phyloP scores from a whole-genome alignment of 352 stramenopile species.

The Globisporangium lucens region DNA sequence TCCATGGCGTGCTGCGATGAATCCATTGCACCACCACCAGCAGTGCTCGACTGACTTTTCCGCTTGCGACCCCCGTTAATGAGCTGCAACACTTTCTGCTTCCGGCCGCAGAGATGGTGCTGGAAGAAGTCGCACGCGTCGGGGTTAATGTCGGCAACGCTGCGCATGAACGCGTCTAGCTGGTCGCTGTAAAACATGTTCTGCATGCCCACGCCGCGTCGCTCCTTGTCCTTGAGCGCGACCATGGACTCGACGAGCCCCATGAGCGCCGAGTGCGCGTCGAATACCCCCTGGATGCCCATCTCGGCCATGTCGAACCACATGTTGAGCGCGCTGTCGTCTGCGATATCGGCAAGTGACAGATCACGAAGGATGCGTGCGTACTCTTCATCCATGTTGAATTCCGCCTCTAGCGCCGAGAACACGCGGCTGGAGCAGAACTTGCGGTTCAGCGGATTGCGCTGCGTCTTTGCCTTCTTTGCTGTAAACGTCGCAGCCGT shows the following conservation, averaged over 20 bases:
- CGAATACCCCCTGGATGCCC: constrained; percentile 57
- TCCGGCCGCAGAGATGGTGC: constrained; percentile 60
- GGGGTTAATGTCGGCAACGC: constrained; percentile 47
- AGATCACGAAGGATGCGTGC: constrained; percentile 49
- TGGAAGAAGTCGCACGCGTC: constrained; percentile 75
- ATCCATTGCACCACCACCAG: background rate
- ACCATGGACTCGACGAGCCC: constrained; percentile 70
- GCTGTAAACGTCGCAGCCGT: constrained; percentile 30
- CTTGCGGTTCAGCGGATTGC: constrained; percentile 56
- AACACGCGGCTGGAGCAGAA: constrained; percentile 52
- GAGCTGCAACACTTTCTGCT: constrained; percentile 37
- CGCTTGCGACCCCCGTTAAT: constrained; percentile 24
- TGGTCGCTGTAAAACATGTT: constrained; percentile 76
- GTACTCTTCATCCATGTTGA: constrained; percentile 55
- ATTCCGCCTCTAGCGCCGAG: constrained; percentile 48
- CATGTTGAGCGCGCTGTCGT: constrained; percentile 38
- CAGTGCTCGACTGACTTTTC: constrained; percentile 12
- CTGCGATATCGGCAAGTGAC: constrained; percentile 45
- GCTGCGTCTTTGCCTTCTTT: constrained; percentile 31
- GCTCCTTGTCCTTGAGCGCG: constrained; percentile 72
- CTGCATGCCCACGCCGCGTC: constrained; percentile 68
- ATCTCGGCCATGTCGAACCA: constrained; percentile 72
- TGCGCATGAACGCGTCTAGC: constrained; percentile 67
- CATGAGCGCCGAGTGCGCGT: constrained; percentile 57
- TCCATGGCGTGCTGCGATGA: background rate